Conservation (phyloP, 2,329 filamentous ascomycete species). For the Botrytis elliptica region DNA sequence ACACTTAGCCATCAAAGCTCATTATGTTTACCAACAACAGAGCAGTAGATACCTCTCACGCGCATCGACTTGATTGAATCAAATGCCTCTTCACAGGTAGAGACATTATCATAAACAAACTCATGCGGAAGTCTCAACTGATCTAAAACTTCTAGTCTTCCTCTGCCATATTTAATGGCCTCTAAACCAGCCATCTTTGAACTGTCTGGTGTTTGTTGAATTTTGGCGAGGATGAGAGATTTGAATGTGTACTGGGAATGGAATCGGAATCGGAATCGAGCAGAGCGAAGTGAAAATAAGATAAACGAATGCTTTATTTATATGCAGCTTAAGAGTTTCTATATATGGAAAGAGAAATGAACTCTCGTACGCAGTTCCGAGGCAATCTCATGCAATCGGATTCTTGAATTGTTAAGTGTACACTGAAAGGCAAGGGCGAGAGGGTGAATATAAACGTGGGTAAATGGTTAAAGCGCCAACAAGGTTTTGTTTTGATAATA, state of each 20-base stretch:
- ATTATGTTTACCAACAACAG: not conserved
- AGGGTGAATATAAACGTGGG: not conserved
- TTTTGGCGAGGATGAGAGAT: not conserved
- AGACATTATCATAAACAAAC: slow-evolving; percentile 72
- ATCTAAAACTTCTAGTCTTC: slow-evolving; percentile 74
- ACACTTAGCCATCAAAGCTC: slow-evolving; percentile 16
- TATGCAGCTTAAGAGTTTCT: not conserved
- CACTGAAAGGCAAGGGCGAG: not conserved
- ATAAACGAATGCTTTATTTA: not conserved
- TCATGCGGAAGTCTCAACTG: slow-evolving; percentile 81
- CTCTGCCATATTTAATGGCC: slow-evolving; percentile 73
- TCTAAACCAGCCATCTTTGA: slow-evolving; percentile 53
- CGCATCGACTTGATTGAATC: slow-evolving; percentile 80
- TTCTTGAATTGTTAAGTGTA: not conserved
- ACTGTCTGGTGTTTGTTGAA: not conserved
- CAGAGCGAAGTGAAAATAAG: not conserved
- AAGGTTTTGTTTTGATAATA: not conserved
- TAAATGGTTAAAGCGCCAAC: not conserved
- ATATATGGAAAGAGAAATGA: not conserved
- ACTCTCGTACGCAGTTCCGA: not conserved
- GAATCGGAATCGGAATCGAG: not conserved
- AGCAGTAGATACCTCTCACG: slow-evolving; percentile 53
- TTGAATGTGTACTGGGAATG: not conserved
- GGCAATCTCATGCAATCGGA: too few relatives aligned
- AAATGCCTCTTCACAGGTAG: slow-evolving; percentile 71